These are phyloP conservation scores for Populus deltoides DNA, from an alignment of 345 rosid genomes.

Conservation along the genomic window DNA sequence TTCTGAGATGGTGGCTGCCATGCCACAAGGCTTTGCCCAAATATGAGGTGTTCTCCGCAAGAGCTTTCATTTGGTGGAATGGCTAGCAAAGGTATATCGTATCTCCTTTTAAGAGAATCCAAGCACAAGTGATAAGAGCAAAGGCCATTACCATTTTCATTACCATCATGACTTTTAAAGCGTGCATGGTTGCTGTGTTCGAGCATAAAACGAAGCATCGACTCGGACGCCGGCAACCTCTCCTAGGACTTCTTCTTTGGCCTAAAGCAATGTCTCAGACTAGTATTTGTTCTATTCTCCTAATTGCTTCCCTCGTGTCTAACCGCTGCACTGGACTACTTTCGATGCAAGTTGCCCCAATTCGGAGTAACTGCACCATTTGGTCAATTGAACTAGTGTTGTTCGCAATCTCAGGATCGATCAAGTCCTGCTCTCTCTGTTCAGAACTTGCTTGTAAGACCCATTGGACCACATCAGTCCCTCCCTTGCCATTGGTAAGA, in stretches of 20 bases:
- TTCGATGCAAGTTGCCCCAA: slow-evolving; percentile 18
- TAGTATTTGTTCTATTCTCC: slow-evolving; percentile 17
- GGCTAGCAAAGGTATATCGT: not conserved
- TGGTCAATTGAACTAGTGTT: slow-evolving; percentile 6
- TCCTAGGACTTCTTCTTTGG: slow-evolving; percentile 3
- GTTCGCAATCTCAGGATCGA: slow-evolving; percentile 26
- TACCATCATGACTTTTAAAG: not conserved
- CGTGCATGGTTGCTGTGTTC: not conserved
- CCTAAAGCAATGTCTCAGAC: slow-evolving; percentile 15
- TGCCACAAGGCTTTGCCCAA: not conserved
- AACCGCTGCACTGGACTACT: slow-evolving; percentile 16
- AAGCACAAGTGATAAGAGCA: too few relatives aligned
- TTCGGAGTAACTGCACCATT: slow-evolving; percentile 20
- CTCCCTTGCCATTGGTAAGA: slow-evolving; percentile 28
- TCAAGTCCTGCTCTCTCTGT: slow-evolving; percentile 19
- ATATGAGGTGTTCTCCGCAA: not conserved
- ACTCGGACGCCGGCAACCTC: not conserved
- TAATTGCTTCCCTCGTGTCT: slow-evolving; percentile 25
- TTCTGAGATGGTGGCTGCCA: not conserved
- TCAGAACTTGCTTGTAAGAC: slow-evolving; percentile 12
- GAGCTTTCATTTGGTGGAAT: not conserved
- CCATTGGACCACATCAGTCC: slow-evolving; percentile 30
- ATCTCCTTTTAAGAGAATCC: too few relatives aligned
- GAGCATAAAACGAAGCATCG: not conserved
- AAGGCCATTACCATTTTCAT: not conserved